These are phyloP conservation scores for Stachybotrys echinatus DNA, from an alignment of 2,329 filamentous ascomycete species.

Conservation along the genomic window DNA sequence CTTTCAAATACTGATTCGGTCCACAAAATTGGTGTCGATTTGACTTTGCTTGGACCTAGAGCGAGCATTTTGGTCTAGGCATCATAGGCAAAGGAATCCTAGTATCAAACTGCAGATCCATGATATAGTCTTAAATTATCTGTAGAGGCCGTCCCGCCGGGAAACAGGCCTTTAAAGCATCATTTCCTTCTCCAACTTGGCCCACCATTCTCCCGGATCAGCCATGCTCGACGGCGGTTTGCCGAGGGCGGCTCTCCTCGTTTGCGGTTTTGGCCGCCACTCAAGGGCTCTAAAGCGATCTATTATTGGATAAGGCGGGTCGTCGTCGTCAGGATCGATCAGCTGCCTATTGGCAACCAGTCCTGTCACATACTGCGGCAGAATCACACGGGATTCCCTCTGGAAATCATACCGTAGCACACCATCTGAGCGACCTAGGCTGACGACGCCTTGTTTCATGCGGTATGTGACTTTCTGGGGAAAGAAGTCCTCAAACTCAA, in stretches of 20 bases:
- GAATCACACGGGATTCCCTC: slow-evolving; percentile 13
- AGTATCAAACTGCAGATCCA: too few relatives aligned
- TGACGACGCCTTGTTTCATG: slow-evolving; percentile 22
- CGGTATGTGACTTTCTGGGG: slow-evolving; percentile 22
- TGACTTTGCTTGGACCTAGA: too few relatives aligned
- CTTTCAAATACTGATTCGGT: too few relatives aligned
- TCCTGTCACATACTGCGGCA: slow-evolving; percentile 23
- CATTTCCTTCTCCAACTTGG: slow-evolving; percentile 12
- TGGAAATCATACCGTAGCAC: slow-evolving; percentile 15
- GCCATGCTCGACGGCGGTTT: not conserved
- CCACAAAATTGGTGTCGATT: too few relatives aligned
- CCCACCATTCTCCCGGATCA: slow-evolving; percentile 21
- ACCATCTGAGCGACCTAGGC: slow-evolving; percentile 15
- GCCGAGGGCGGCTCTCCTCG: not conserved
- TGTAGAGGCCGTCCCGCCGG: too few relatives aligned
- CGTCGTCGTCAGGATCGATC: too few relatives aligned
- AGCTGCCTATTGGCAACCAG: too few relatives aligned
- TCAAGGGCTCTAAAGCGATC: not conserved
- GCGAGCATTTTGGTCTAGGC: too few relatives aligned
- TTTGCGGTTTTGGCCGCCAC: slow-evolving; percentile 6
- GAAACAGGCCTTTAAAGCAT: not conserved
- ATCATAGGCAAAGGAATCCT: too few relatives aligned
- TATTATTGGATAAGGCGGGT: too few relatives aligned
- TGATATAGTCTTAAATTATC: too few relatives aligned
- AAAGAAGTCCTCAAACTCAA: slow-evolving; percentile 28